phyloP scores from a whole-genome alignment of 768 basidiomycete species.

The Boletus rubropictus region DNA sequence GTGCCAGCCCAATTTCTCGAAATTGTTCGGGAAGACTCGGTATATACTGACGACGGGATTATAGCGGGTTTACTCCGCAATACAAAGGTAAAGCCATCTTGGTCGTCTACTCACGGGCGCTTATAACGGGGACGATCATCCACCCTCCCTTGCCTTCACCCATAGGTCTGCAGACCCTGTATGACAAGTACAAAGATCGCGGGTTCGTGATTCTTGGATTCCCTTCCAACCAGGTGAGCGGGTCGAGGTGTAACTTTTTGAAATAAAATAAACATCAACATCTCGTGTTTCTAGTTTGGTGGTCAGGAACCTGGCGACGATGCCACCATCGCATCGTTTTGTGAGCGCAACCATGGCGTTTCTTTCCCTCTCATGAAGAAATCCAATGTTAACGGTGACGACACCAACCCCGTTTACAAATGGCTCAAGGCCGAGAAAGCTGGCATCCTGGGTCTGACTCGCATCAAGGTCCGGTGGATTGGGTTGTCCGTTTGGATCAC shows the following conservation, averaged over 20 bases:
- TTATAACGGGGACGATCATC: neutral
- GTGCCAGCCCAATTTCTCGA: neutral
- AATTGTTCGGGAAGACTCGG: neutral
- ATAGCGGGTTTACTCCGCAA: constrained; percentile 79
- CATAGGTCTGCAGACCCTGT: constrained; percentile 68
- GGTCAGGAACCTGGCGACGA: constrained; percentile 83
- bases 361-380: constrained; percentile 90
- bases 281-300: constrained; percentile 51
- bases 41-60: constrained; percentile 1
- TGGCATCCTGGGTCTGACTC: constrained; percentile 61
- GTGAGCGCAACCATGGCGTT: constrained; percentile 80
- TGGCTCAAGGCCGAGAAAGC: constrained; percentile 80
- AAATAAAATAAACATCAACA: neutral
- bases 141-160: too few species aligned
- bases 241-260: neutral
- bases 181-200: constrained; percentile 75
- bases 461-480: constrained; percentile 60
- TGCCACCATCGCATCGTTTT: constrained; percentile 66
- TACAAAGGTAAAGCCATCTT: constrained; percentile 49
- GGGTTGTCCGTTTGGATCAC: neutral
- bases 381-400: constrained; percentile 86
- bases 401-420: constrained; percentile 76
- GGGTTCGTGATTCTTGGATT: constrained; percentile 81
- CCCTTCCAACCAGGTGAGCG: constrained; percentile 77
- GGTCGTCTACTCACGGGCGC: neutral